phyloP scores from a whole-genome alignment of 192 early-diverging fungal genomes.

The Backusella westeae region DNA sequence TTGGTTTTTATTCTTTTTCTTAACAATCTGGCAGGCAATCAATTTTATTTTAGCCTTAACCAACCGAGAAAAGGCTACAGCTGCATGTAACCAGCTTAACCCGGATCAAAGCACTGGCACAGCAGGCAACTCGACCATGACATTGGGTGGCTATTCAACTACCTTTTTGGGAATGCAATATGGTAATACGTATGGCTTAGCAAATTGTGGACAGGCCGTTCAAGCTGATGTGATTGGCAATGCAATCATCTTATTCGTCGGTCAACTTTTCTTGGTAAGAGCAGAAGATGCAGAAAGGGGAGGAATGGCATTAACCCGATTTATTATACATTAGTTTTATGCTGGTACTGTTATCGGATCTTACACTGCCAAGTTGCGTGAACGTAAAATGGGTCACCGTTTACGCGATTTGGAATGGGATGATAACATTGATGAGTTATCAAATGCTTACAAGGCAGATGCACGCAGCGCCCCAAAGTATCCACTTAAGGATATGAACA shows the following conservation, averaged over 20 bases:
- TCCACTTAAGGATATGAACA: conserved; percentile 16
- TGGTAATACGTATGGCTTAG: conserved; percentile 28
- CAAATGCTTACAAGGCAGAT: conserved; percentile 21
- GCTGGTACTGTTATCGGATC: conserved; percentile 18
- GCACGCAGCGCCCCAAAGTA: conserved; percentile 17
- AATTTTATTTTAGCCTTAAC: conserved; percentile 20
- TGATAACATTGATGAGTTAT: conserved; percentile 18
- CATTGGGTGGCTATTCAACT: conserved; percentile 12
- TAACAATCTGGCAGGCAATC: conserved; percentile 24
- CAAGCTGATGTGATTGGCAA: conserved; percentile 28
- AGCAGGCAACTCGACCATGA: background rate
- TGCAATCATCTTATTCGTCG: conserved; percentile 24
- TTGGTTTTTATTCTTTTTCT: conserved; percentile 21
- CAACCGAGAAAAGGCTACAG: conserved; percentile 8
- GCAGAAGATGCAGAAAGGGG: background rate
- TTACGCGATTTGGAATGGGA: conserved; percentile 33
- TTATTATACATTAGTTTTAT: conserved; percentile 18
- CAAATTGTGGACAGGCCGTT: conserved; percentile 28
- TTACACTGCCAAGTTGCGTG: conserved; percentile 17
- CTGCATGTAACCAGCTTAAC: conserved; percentile 7
- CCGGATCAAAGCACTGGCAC: background rate
- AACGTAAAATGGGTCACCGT: conserved; percentile 28
- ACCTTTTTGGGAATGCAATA: conserved; percentile 30
- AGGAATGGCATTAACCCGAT: background rate
- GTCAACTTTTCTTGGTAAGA: conserved; percentile 26